Evolutionary conservation across 768 basidiomycete species (phyloP).

Genomic region (Kwoniella bestiolae): DNA sequence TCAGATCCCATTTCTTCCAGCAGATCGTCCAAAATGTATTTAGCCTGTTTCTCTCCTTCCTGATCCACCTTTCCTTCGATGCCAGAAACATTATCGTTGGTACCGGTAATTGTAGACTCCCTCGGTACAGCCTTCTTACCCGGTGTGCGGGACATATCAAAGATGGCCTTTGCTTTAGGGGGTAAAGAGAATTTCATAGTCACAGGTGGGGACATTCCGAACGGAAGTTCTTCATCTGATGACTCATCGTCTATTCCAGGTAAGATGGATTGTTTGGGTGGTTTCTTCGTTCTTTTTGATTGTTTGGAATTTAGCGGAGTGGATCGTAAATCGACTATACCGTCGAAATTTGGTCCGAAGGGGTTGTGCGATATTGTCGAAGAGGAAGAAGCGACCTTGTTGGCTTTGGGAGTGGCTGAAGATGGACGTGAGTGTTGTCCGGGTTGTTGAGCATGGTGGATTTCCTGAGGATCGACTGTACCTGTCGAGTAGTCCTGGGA

Average conservation of each 20-base stretch:
- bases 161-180: slow-evolving; percentile 38
- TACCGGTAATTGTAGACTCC: neutral
- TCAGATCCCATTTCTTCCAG: slow-evolving; percentile 56
- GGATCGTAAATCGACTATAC: slow-evolving; percentile 71
- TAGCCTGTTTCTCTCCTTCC: slow-evolving; percentile 45
- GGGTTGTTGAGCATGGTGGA: neutral
- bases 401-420: slow-evolving; percentile 19
- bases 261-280: slow-evolving; percentile 21
- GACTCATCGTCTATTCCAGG: slow-evolving; percentile 56
- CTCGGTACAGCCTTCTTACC: slow-evolving; percentile 1
- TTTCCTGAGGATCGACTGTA: slow-evolving; percentile 26
- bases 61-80: neutral
- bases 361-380: slow-evolving; percentile 14
- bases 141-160: slow-evolving; percentile 34
- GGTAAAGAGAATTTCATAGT: slow-evolving; percentile 64
- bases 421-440: slow-evolving; percentile 1
- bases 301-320: slow-evolving; percentile 43
- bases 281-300: slow-evolving; percentile 49
- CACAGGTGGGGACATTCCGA: slow-evolving; percentile 64
- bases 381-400: neutral
- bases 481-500: slow-evolving; percentile 31
- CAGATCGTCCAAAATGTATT: slow-evolving; percentile 74
- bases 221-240: slow-evolving; percentile 56
- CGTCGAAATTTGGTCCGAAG: slow-evolving; percentile 64
- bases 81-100: neutral